Conservation (phyloP, 2,329 filamentous ascomycete genomes). For the Aspergillus persii region DNA sequence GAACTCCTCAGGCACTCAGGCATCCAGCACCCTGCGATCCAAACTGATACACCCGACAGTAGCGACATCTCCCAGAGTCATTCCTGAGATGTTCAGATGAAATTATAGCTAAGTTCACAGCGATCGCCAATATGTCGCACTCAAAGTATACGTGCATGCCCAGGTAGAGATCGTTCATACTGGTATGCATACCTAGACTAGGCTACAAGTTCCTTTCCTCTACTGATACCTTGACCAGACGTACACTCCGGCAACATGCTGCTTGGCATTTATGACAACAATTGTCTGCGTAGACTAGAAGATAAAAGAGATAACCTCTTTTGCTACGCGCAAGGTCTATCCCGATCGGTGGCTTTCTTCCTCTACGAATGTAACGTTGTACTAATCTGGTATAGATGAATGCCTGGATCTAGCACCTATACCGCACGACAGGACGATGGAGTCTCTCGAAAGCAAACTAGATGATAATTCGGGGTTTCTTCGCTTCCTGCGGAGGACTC, state of each 20-base stretch:
- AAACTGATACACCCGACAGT: no score
- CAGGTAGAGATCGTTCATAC: slow-evolving; percentile 29
- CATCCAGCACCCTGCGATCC: no score
- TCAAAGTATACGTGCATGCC: slow-evolving; percentile 23
- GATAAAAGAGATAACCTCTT: slow-evolving; percentile 25
- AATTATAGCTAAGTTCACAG: slow-evolving; percentile 14
- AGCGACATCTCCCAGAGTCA: no score
- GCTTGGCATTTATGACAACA: slow-evolving; percentile 26
- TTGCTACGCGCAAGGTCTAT: slow-evolving; percentile 39
- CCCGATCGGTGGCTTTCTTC: slow-evolving; percentile 16
- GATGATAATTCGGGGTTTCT: slow-evolving; percentile 30
- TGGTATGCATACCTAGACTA: slow-evolving; percentile 15
- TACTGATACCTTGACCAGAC: slow-evolving; percentile 19
- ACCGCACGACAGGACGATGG: slow-evolving; percentile 22
- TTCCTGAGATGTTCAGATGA: not conserved
- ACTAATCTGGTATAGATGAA: slow-evolving; percentile 16
- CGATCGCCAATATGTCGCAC: slow-evolving; percentile 19
- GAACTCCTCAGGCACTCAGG: no score
- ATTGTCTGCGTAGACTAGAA: slow-evolving; percentile 26
- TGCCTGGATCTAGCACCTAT: slow-evolving; percentile 30
- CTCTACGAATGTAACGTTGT: not conserved
- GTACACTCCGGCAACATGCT: slow-evolving; percentile 36
- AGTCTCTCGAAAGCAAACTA: slow-evolving; percentile 16
- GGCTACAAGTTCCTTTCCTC: not conserved
- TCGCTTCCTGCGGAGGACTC: slow-evolving; percentile 32